These are phyloP conservation scores for Debaryomyces robertsiae DNA, from an alignment of 1,139 yeast genomes.

Conservation along the genomic window DNA sequence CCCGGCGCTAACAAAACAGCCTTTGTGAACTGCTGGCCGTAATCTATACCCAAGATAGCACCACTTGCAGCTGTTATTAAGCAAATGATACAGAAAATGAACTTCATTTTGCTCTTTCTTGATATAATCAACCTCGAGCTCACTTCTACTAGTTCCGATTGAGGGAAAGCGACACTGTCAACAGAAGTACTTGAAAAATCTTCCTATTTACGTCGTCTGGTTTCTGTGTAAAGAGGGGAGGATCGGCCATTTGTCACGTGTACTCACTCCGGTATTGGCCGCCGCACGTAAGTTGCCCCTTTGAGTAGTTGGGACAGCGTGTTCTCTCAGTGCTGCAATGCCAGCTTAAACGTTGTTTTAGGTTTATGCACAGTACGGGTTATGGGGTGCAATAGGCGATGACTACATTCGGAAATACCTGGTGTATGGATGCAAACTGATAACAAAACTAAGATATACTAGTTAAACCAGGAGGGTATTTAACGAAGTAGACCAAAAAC, in stretches of 20 bases:
- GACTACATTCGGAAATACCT: neutral
- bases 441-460: too few relatives aligned
- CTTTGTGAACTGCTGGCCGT: conserved; percentile 86
- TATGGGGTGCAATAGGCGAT: neutral
- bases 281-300: neutral
- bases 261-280: neutral
- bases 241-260: conserved; percentile 3
- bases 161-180: too few relatives aligned
- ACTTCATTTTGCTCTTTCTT: conserved; percentile 11
- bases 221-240: conserved; percentile 5
- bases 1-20: conserved; percentile 91
- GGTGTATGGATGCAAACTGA: neutral
- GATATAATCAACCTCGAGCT: neutral
- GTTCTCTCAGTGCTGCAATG: conserved; percentile 1
- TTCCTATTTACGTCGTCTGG: too few relatives aligned
- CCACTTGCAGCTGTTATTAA: conserved; percentile 30
- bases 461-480: too few relatives aligned
- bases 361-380: neutral
- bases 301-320: conserved; percentile 1
- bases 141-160: neutral
- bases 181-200: too few relatives aligned
- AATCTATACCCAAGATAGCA: conserved; percentile 86
- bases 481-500: too few relatives aligned
- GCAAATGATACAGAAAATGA: conserved; percentile 13
- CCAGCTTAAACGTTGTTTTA: neutral